phyloP scores from a whole-genome alignment of 441 rosid species.

The Theobroma grandiflorum region DNA sequence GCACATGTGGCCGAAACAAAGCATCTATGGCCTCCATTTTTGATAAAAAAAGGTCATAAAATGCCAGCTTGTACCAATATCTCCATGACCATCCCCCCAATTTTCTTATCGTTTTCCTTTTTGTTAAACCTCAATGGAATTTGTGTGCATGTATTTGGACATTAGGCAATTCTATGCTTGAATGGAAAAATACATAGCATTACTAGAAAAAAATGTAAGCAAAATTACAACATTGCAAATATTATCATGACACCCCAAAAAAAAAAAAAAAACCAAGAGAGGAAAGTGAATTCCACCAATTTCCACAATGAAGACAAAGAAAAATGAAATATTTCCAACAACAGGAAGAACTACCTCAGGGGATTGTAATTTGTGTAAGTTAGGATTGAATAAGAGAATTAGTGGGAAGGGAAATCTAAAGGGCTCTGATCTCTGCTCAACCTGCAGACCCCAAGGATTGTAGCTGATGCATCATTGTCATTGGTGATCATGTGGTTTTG shows the following conservation, averaged over 20 bases:
- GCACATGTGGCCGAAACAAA: no score
- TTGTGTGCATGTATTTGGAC: no score
- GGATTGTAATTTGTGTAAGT: not conserved
- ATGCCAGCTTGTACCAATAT: no score
- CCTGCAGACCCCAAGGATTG: conserved; percentile 45
- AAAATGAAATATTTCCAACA: not conserved
- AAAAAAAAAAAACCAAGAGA: not conserved
- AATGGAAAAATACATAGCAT: no score
- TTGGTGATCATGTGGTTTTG: conserved; percentile 38
- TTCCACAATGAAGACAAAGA: not conserved
- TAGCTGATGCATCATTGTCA: conserved; percentile 43
- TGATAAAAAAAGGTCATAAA: no score
- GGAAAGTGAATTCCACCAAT: not conserved
- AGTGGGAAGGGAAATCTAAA: conserved; percentile 30
- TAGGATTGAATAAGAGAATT: conserved; percentile 17
- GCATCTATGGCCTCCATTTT: no score
- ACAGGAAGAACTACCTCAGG: conserved; percentile 3
- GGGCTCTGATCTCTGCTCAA: conserved; percentile 53
- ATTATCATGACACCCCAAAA: not conserved
- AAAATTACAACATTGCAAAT: not conserved
- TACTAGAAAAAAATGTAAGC: not conserved
- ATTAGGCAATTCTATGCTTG: no score
- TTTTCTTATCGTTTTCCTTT: no score
- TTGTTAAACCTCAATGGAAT: no score
- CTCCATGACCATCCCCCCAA: no score